These are phyloP conservation scores for Filobasidium floriforme DNA, from an alignment of 768 basidiomycete genomes.

Conservation along the genomic window DNA sequence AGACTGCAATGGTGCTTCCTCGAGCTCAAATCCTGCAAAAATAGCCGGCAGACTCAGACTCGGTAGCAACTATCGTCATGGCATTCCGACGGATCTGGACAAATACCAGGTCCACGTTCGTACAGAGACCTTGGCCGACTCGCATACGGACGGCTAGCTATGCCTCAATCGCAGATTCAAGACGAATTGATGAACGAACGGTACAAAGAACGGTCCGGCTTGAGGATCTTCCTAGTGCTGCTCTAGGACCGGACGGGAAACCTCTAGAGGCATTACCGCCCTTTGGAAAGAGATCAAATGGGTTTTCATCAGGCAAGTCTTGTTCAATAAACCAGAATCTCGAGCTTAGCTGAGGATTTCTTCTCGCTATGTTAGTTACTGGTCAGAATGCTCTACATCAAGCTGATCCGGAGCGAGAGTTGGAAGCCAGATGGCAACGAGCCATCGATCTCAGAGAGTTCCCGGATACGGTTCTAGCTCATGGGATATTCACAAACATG, in stretches of 20 bases:
- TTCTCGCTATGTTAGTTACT: no score
- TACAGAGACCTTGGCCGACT: neutral
- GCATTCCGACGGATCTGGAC: no score
- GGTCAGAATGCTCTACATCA: neutral
- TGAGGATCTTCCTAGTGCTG: conserved; percentile 1
- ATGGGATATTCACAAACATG: conserved; percentile 64
- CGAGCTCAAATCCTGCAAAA: no score
- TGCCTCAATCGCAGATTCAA: no score
- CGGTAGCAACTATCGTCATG: no score
- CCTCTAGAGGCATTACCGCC: conserved; percentile 5
- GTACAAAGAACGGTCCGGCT: neutral
- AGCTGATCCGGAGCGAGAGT: neutral
- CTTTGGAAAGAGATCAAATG: neutral
- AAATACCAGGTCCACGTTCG: neutral
- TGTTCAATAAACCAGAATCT: no score
- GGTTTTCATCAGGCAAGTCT: no score
- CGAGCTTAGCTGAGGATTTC: no score
- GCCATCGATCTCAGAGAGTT: conserved; percentile 23
- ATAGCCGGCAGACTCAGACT: no score
- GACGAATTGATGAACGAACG: neutral
- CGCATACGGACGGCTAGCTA: neutral
- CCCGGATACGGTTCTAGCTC: conserved; percentile 54
- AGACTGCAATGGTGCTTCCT: no score
- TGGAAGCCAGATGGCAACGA: neutral
- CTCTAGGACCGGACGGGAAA: conserved; percentile 7